A percentile compares a stretch with the other conserved stretches of the same genome.
Conservation (phyloP, 2,329 filamentous ascomycete genomes). For the Paramyrothecium roridum region DNA sequence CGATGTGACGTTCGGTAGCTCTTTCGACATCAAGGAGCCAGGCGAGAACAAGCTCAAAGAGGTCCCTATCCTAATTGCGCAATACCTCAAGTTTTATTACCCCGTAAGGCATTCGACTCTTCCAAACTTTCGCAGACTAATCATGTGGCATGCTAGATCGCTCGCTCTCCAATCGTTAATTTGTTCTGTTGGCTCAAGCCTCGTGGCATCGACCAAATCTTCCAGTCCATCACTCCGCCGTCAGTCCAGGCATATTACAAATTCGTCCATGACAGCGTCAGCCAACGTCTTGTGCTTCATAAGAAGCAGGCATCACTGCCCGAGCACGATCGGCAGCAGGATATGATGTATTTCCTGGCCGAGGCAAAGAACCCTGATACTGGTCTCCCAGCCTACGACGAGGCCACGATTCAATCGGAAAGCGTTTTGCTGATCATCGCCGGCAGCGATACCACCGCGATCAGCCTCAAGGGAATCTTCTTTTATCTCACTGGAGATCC, state of each 20-base stretch:
- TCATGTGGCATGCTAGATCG: no score
- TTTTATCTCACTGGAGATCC: not conserved
- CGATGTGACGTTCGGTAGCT: constrained; percentile 4
- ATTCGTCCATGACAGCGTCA: not conserved
- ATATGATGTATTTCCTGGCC: constrained; percentile 3
- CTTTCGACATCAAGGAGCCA: constrained; percentile 5
- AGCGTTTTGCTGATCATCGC: constrained; percentile 1
- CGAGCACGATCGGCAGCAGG: constrained; percentile 2
- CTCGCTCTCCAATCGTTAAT: constrained; percentile 3
- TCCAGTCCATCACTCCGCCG: not conserved
- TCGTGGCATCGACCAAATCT: not conserved
- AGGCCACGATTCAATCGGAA: constrained; percentile 1
- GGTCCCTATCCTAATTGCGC: constrained; percentile 1
- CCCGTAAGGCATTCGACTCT: not conserved
- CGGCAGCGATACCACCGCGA: not conserved
- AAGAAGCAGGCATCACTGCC: not conserved
- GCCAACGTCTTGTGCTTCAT: not conserved
- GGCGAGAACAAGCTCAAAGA: constrained; percentile 1
- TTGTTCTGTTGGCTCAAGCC: constrained; percentile 6
- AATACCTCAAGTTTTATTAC: not conserved
- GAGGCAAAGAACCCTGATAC: constrained; percentile 2
- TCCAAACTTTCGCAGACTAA: no score
- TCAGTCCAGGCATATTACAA: not conserved
- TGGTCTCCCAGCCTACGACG: not conserved
- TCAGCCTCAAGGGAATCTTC: not conserved